Conservation (phyloP, 805 yeast species). For the Yarrowia alimentaria region DNA sequence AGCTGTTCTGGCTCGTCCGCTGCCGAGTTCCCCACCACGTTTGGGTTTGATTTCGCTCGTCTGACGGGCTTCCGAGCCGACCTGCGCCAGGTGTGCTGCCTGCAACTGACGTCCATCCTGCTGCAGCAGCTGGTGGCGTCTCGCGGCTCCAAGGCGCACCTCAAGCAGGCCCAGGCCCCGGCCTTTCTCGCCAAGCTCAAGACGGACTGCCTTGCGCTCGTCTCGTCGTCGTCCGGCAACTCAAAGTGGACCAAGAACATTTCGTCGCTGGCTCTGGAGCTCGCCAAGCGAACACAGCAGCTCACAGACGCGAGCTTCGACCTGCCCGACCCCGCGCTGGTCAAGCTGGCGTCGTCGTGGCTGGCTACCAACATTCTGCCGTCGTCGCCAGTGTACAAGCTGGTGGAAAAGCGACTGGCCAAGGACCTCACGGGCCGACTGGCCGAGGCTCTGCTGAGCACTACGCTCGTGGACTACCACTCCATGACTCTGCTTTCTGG, state of each 20-base stretch:
- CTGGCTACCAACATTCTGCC: conserved; percentile 84
- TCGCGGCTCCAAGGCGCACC: conserved; percentile 35
- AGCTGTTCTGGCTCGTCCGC: conserved; percentile 57
- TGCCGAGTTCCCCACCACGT: conserved; percentile 77
- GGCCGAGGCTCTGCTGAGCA: no score
- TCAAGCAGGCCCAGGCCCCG: conserved; percentile 39
- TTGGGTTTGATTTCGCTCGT: conserved; percentile 81
- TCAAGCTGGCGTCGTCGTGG: conserved; percentile 73
- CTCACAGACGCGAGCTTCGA: conserved; percentile 27
- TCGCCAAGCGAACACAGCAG: conserved; percentile 44
- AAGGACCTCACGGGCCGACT: no score
- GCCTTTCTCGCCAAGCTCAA: conserved; percentile 50
- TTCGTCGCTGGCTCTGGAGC: conserved; percentile 65
- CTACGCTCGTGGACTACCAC: no score
- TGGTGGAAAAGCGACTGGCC: conserved; percentile 59
- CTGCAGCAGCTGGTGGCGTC: conserved; percentile 61
- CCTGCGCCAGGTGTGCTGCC: conserved; percentile 77
- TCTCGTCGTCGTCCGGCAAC: conserved; percentile 81
- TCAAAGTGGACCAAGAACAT: conserved; percentile 88
- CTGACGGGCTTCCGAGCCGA: conserved; percentile 77
- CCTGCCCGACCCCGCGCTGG: conserved; percentile 44
- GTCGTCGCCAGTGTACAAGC: conserved; percentile 66
- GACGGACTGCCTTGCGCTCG: conserved; percentile 71
- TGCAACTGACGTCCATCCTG: conserved; percentile 67
- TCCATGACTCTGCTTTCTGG: no score